Percentiles rank a stretch among this genome's conserved stretches.
Conservation (phyloP, 1,284 basidiomycete genomes). For the Porogramme epimiltina region DNA sequence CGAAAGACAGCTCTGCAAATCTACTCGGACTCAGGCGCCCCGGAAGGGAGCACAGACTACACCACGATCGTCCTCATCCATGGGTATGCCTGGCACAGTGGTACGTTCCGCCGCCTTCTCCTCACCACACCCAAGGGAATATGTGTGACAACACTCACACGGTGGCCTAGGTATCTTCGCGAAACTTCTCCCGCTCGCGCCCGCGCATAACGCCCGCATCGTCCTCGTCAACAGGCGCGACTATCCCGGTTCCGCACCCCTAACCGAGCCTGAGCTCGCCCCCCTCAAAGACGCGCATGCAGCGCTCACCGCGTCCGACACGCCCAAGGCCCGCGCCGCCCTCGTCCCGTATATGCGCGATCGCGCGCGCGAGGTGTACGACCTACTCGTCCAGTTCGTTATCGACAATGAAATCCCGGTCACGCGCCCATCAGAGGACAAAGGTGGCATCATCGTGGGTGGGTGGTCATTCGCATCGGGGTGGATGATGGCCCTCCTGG, state of each 20-base stretch:
- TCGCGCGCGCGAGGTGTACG: slow-evolving; percentile 22
- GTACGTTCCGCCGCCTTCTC: slow-evolving; percentile 7
- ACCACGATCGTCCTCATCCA: slow-evolving; percentile 29
- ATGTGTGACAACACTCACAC: neutral
- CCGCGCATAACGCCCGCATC: slow-evolving; percentile 3
- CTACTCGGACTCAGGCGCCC: neutral
- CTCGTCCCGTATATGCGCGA: slow-evolving; percentile 15
- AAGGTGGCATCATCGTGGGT: slow-evolving; percentile 24
- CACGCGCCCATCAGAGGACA: slow-evolving; percentile 3
- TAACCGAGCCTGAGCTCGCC: slow-evolving; percentile 17
- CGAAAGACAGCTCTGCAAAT: neutral
- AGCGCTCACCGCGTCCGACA: slow-evolving; percentile 1
- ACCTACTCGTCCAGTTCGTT: slow-evolving; percentile 27
- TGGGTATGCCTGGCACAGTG: slow-evolving; percentile 27
- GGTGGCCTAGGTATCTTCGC: neutral
- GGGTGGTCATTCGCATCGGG: slow-evolving; percentile 28
- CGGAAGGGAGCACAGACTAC: slow-evolving; percentile 14
- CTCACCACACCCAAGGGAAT: neutral
- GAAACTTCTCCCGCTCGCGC: neutral
- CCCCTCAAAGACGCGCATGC: slow-evolving; percentile 5
- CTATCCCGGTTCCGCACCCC: slow-evolving; percentile 5
- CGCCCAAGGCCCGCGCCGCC: slow-evolving; percentile 5
- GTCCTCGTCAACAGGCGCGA: slow-evolving; percentile 14
- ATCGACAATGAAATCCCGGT: slow-evolving; percentile 22
- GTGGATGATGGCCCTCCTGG: slow-evolving; percentile 22